A percentile compares a stretch with the other conserved stretches of the same genome.
These are phyloP conservation scores for Raddia distichophylla DNA, from an alignment of 176 grass and related monocot genomes.

Conservation along the genomic window DNA sequence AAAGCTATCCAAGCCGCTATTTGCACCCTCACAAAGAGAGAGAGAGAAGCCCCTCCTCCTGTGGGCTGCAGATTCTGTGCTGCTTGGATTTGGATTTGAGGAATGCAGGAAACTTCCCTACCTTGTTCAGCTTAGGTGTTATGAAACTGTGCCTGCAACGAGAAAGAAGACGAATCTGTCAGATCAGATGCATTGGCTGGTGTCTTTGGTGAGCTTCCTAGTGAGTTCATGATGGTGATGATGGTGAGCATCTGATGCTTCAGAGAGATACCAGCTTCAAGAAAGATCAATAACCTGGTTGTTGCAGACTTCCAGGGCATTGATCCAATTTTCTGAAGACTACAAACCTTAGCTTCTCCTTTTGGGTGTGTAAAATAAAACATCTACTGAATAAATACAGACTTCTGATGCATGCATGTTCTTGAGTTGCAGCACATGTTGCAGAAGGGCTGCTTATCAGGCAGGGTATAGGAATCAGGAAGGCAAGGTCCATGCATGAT, in stretches of 20 bases:
- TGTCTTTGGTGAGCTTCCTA: slow-evolving; percentile 32
- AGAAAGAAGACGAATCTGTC: slow-evolving; percentile 28
- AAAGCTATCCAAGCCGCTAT: not conserved
- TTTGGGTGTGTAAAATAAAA: not conserved
- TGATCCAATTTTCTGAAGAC: not conserved
- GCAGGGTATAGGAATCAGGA: not conserved
- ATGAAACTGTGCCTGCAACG: slow-evolving; percentile 15
- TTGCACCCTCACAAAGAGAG: not conserved
- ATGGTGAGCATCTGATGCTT: slow-evolving; percentile 49
- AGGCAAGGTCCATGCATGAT: not conserved
- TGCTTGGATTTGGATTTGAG: slow-evolving; percentile 8
- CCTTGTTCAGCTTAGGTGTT: slow-evolving; percentile 14
- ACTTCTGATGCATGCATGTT: slow-evolving; percentile 32
- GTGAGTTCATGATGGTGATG: slow-evolving; percentile 33
- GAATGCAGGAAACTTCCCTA: slow-evolving; percentile 13
- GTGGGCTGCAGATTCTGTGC: slow-evolving; percentile 33
- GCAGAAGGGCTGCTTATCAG: slow-evolving; percentile 55
- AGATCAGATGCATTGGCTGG: slow-evolving; percentile 25
- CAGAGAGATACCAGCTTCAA: slow-evolving; percentile 6
- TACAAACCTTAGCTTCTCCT: slow-evolving; percentile 21
- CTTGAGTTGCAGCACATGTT: slow-evolving; percentile 44
- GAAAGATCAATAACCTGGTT: slow-evolving; percentile 17
- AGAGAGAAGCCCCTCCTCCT: not conserved
- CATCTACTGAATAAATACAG: not conserved
- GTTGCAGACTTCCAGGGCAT: not conserved